Percentiles rank a stretch among this genome's conserved stretches.
These are phyloP conservation scores for Termitomyces sp. DNA, from an alignment of 768 basidiomycete genomes.

Conservation along the genomic window DNA sequence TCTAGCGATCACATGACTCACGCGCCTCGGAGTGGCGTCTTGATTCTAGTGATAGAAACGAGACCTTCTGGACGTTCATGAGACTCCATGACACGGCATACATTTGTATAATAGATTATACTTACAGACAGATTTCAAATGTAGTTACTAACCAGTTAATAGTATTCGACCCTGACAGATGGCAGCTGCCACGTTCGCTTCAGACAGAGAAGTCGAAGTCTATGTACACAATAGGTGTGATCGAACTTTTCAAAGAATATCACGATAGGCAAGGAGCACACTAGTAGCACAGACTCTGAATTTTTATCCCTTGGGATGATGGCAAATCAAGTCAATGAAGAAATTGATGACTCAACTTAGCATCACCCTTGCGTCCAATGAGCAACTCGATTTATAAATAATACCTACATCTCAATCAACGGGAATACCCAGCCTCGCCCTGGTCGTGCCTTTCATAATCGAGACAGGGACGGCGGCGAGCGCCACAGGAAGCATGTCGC, in stretches of 20 bases:
- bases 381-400: no score
- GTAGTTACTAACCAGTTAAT: background rate
- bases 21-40: background rate
- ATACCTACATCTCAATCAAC: no score
- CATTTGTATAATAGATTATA: no score
- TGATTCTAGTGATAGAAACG: background rate
- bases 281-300: no score
- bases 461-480: background rate
- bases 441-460: background rate
- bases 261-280: background rate
- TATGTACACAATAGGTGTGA: background rate
- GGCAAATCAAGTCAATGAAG: no score
- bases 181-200: no score
- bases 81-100: no score
- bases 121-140: no score
- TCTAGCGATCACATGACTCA: background rate
- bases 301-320: no score
- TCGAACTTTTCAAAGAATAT: background rate
- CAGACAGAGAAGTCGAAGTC: background rate
- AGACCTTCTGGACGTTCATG: no score
- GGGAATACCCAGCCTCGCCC: background rate
- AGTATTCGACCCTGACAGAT: background rate
- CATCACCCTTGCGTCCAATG: no score
- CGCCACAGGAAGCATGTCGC: background rate
- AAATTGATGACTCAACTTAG: no score